phyloP scores from a whole-genome alignment of 768 basidiomycete genomes.

The Trametes gibbosa region DNA sequence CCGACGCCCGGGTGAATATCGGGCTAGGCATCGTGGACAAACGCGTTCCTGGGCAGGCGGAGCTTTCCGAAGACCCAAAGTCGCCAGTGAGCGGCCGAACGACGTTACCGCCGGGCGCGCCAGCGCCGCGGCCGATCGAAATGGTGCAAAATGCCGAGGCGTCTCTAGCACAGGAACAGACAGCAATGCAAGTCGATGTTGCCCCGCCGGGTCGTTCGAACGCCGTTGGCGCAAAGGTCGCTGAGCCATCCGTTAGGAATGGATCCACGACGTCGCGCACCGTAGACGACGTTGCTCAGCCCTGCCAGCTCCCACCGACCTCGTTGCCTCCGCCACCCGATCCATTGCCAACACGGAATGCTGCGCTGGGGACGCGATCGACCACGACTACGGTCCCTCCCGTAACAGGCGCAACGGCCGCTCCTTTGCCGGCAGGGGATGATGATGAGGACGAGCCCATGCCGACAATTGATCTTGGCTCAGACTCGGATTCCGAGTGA shows the following conservation, averaged over 20 bases:
- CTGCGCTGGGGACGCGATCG: neutral
- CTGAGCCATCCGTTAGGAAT: neutral
- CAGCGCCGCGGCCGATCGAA: neutral
- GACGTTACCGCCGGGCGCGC: neutral
- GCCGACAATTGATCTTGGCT: slow-evolving; percentile 74
- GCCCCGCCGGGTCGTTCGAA: neutral
- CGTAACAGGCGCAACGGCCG: neutral
- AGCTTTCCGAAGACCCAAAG: slow-evolving; percentile 3
- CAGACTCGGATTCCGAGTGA: slow-evolving; percentile 66
- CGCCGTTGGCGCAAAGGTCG: neutral
- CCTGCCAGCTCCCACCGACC: neutral
- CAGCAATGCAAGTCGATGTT: slow-evolving; percentile 11
- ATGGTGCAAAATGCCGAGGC: neutral
- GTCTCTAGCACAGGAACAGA: neutral
- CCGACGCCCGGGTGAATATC: slow-evolving; percentile 41
- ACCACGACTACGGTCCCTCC: neutral
- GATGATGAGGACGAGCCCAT: slow-evolving; percentile 73
- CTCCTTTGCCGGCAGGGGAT: slow-evolving; percentile 29
- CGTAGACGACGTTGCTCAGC: neutral
- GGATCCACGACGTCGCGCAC: neutral
- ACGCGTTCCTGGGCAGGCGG: slow-evolving; percentile 18
- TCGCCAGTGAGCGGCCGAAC: neutral
- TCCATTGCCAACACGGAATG: slow-evolving; percentile 6
- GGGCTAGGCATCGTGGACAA: slow-evolving; percentile 27
- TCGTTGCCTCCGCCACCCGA: slow-evolving; percentile 14